Percentiles rank a stretch among this genome's conserved stretches.
Evolutionary conservation across 805 yeast genomes (phyloP).

Genomic region (Lipomyces starkeyi): DNA sequence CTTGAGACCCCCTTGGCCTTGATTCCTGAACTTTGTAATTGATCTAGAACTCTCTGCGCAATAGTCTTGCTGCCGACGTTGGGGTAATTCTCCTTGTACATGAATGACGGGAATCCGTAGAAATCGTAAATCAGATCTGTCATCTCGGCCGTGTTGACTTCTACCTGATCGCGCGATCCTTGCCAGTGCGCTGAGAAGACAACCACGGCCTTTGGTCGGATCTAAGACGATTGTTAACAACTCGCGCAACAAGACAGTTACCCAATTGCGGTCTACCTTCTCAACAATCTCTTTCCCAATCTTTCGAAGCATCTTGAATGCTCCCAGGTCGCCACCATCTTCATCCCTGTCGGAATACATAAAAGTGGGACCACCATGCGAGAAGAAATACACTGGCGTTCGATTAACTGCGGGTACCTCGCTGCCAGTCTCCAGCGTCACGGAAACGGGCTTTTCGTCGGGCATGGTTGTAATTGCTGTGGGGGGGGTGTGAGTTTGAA

Average conservation of each 20-base stretch:
- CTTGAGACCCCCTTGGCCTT: conserved; percentile 53
- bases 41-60: conserved; percentile 53
- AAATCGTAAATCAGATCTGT: conserved; percentile 75
- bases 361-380: conserved; percentile 88
- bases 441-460: neutral
- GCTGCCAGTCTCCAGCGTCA: neutral
- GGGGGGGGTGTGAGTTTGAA: neutral
- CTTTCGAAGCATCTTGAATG: conserved; percentile 57
- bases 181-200: conserved; percentile 85
- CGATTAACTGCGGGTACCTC: conserved; percentile 1
- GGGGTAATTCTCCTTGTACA: conserved; percentile 69
- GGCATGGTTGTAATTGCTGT: neutral
- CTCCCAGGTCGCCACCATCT: conserved; percentile 60
- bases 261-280: conserved; percentile 8
- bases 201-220: conserved; percentile 70
- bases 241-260: neutral
- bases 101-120: conserved; percentile 68
- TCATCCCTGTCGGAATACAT: conserved; percentile 59
- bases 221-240: conserved; percentile 11
- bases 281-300: conserved; percentile 60
- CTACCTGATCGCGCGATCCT: conserved; percentile 33
- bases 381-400: conserved; percentile 68
- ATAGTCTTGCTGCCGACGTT: conserved; percentile 53
- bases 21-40: conserved; percentile 54
- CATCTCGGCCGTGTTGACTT: conserved; percentile 47